Base-by-base conservation (phyloP, 768 basidiomycete genomes). In the Leucosporidium creatinivorum region DNA sequence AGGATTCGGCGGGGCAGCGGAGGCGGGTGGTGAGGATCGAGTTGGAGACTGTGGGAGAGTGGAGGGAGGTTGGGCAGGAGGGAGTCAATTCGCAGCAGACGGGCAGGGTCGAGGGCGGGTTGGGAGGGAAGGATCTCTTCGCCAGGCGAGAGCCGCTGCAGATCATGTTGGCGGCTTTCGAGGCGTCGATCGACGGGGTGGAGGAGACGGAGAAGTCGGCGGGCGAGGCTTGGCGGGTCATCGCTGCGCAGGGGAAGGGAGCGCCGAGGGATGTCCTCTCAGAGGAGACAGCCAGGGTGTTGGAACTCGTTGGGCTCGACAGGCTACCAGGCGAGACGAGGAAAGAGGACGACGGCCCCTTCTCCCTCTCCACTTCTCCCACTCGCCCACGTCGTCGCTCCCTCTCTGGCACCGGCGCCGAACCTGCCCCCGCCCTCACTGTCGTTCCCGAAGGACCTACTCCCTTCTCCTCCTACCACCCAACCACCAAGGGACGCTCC, bases 81-180 rank as follows among this genome's bases (percentile, higher is more conserved):
- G 39, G 63, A 21, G 57, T 61, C 18, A 71, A 71, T n/a, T 59
- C 61, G 54, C 69, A 71, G 49, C 5, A 19, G n/a, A 71, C 70
- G 28, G 70, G 70, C 2, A 10, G 39, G 10, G 36, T 64, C 12
- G 63, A 21, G 30, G 39, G 49, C 21, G 56, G 19, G 8, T 3
- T 23, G 4, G 33, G 25, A 3, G 56, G 18, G 6, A 15, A 3
- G 21, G 36, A 8, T 1, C 28, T 23, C 39, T 39, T 28, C 10
- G 56, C 57, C 57, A 44, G 66, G 21, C 36, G 58, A 19, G 44
- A 21, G 21, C 70, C 70, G 51, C 23, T 61, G n/a, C 61, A 65
- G 36, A 50, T 71, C 1, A 23, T 72, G 8, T 0, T 26, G 8
- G 65, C 59, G 15, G 70, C 65, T 17, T 13, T 72, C 26, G 62